phyloP scores from a whole-genome alignment of 768 basidiomycete genomes.

The Suillus sp. region DNA sequence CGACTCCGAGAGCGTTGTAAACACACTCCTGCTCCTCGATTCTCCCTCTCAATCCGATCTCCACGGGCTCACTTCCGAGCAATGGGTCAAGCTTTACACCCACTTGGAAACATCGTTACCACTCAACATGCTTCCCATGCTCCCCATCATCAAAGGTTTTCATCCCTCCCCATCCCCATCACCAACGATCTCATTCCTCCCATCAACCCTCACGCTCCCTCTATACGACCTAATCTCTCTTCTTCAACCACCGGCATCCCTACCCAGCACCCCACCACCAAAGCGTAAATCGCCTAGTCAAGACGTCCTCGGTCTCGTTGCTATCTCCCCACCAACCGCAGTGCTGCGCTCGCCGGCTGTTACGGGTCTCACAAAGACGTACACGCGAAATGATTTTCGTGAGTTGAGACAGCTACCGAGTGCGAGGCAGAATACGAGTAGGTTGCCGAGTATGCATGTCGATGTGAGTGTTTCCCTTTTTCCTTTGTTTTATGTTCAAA shows the following conservation, averaged over 20 bases:
- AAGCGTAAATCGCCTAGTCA: conserved; percentile 49
- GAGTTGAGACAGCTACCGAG: conserved; percentile 68
- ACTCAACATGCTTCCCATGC: not conserved
- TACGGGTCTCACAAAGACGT: conserved; percentile 82
- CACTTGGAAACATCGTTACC: not conserved
- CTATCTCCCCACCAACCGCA: conserved; percentile 70
- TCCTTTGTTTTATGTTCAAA: not conserved
- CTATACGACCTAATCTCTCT: conserved; percentile 50
- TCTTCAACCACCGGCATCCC: conserved; percentile 40
- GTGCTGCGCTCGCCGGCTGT: conserved; percentile 70
- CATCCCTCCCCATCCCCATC: conserved; percentile 26
- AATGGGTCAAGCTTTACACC: conserved; percentile 46
- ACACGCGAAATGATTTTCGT: conserved; percentile 79
- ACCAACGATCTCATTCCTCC: conserved; percentile 34
- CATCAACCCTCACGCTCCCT: conserved; percentile 46
- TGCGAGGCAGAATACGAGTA: conserved; percentile 80
- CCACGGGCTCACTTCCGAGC: conserved; percentile 48
- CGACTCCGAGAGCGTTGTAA: conserved; percentile 42
- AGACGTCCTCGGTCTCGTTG: conserved; percentile 60
- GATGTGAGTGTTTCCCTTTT: conserved; percentile 49
- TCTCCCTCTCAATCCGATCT: conserved; percentile 48
- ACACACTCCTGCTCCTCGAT: conserved; percentile 62
- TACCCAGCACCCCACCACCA: conserved; percentile 52
- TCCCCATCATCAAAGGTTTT: conserved; percentile 6
- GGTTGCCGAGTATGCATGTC: conserved; percentile 84